Percentiles rank a stretch among this genome's conserved stretches.
Conservation (phyloP, 495 filamentous ascomycete genomes). For the Neurospora sp. region DNA sequence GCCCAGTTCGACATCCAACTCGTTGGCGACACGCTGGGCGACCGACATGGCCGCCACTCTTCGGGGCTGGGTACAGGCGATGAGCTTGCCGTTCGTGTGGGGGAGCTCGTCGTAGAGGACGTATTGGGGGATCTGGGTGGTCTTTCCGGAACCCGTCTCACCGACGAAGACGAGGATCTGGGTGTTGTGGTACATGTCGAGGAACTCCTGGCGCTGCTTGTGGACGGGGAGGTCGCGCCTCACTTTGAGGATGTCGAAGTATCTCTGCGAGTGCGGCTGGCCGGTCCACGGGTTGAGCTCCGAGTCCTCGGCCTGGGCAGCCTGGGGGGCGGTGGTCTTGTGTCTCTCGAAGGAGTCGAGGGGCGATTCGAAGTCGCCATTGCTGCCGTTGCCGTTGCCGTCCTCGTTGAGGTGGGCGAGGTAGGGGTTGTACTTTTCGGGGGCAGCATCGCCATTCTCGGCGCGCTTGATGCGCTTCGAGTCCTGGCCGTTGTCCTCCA, state of each 20-base stretch:
- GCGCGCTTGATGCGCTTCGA: constrained; percentile 25
- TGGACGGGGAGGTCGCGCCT: constrained; percentile 83
- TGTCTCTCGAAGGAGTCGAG: constrained; percentile 65
- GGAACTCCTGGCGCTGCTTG: constrained; percentile 85
- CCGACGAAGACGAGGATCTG: constrained; percentile 98
- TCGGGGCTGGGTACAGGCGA: constrained; percentile 96
- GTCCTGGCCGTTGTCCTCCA: constrained; percentile 19
- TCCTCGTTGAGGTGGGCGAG: constrained; percentile 77
- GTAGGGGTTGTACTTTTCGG: constrained; percentile 59
- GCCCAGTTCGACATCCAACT: constrained; percentile 89
- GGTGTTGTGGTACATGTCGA: constrained; percentile 79
- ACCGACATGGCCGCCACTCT: constrained; percentile 99
- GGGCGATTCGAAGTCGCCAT: constrained; percentile 33
- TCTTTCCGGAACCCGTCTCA: constrained; percentile 98
- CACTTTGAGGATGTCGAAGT: constrained; percentile 77
- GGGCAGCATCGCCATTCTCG: constrained; percentile 21
- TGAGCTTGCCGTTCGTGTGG: constrained; percentile 69
- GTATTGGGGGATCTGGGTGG: constrained; percentile 97
- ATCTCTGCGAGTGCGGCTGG: constrained; percentile 62
- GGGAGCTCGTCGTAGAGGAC: constrained; percentile 95
- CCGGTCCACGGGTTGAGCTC: constrained; percentile 79
- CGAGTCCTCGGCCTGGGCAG: constrained; percentile 64
- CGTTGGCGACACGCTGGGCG: constrained; percentile 92
- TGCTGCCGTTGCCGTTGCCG: constrained; percentile 21
- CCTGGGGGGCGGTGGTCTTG: constrained; percentile 67